phyloP scores from a whole-genome alignment of 805 yeast species.

The Candida pini region DNA sequence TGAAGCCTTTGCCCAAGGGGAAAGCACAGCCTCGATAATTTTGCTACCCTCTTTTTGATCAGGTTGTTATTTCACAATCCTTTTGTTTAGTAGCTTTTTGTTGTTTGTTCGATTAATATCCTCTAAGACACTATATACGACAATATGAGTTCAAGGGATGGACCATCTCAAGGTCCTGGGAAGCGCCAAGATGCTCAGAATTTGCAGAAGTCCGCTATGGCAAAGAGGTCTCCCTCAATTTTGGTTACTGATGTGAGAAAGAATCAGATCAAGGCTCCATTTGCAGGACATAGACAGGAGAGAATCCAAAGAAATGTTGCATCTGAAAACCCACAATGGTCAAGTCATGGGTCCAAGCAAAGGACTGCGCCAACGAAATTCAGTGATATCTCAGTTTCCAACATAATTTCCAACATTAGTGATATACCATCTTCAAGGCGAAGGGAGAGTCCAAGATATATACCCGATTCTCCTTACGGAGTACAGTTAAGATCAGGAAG shows the following conservation, averaged over 20 bases:
- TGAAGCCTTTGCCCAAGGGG: too few species aligned
- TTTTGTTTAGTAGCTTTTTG: too few species aligned
- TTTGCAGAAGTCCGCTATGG: conserved; percentile 34
- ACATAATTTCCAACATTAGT: conserved; percentile 68
- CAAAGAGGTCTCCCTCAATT: conserved; percentile 89
- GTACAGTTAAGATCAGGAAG: conserved; percentile 16
- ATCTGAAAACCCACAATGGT: conserved; percentile 14
- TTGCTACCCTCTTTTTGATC: too few species aligned
- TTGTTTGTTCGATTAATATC: too few species aligned
- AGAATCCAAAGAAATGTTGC: conserved; percentile 14
- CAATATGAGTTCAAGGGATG: too few species aligned
- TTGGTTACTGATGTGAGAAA: conserved; percentile 85
- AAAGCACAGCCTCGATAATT: too few species aligned
- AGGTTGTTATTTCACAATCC: too few species aligned
- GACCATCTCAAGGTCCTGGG: too few species aligned
- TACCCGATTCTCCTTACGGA: conserved; percentile 9
- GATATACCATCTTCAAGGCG: conserved; percentile 79
- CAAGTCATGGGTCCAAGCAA: conserved; percentile 4
- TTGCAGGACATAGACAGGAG: conserved; percentile 55
- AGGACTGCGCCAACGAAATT: conserved; percentile 37
- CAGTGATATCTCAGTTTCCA: conserved; percentile 76
- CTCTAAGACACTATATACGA: too few species aligned
- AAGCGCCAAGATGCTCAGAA: not conserved
- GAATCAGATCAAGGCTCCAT: conserved; percentile 57
- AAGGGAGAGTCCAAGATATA: conserved; percentile 22